phyloP scores from a whole-genome alignment of 2,329 filamentous ascomycete species.

The Diaporthe vaccinii region DNA sequence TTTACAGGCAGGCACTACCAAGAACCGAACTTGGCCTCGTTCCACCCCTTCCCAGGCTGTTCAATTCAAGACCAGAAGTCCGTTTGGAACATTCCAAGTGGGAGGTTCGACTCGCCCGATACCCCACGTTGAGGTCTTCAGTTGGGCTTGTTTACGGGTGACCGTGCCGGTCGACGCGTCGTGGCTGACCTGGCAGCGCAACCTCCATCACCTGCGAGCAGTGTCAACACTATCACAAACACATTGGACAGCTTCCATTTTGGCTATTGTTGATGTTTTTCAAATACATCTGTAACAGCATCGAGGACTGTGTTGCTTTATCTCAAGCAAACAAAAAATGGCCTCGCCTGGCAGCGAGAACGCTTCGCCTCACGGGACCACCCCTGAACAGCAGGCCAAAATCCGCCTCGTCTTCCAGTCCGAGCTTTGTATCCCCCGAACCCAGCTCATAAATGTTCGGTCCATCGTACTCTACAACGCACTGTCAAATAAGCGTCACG shows the following conservation, averaged over 20 bases:
- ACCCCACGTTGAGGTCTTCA: not conserved
- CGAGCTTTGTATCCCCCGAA: not conserved
- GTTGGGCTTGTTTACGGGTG: not conserved
- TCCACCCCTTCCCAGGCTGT: not conserved
- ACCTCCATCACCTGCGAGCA: not conserved
- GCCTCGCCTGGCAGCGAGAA: not conserved
- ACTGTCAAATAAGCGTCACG: not conserved
- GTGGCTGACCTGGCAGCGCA: not conserved
- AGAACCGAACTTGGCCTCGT: not conserved
- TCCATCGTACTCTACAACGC: conserved; percentile 5
- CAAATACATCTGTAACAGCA: not conserved
- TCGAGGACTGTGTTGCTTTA: too few relatives aligned
- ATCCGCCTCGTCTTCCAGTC: not conserved
- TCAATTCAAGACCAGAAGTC: not conserved
- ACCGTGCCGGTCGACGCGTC: not conserved
- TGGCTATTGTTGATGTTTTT: not conserved
- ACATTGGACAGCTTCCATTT: not conserved
- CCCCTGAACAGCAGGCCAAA: not conserved
- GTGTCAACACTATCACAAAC: too few relatives aligned
- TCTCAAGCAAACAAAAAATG: not conserved
- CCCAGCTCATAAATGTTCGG: not conserved
- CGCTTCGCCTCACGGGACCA: not conserved
- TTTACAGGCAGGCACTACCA: not conserved
- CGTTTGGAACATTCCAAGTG: not conserved
- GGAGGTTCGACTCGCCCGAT: rapidly evolving